These are phyloP conservation scores for Trichoderma aggressivum DNA, from an alignment of 2,329 filamentous ascomycete genomes.

Conservation along the genomic window DNA sequence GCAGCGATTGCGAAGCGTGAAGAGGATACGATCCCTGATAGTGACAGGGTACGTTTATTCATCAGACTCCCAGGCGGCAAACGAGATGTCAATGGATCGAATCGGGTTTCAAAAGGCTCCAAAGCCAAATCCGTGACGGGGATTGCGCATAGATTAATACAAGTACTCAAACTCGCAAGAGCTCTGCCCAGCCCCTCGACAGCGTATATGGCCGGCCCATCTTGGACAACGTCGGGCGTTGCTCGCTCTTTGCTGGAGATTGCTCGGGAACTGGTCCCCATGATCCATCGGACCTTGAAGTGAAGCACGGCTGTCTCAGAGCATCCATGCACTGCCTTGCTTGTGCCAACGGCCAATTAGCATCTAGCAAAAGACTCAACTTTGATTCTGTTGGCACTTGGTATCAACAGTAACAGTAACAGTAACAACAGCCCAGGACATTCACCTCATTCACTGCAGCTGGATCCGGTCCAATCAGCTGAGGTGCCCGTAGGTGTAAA, in stretches of 20 bases:
- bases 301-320: neutral
- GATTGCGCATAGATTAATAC: too few species aligned
- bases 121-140: neutral
- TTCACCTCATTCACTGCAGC: neutral
- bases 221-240: neutral
- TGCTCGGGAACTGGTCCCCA: neutral
- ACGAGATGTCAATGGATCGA: neutral
- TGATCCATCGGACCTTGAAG: constrained; percentile 6
- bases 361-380: neutral
- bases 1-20: neutral
- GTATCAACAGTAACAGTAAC: neutral
- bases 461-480: neutral
- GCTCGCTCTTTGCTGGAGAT: constrained; percentile 10
- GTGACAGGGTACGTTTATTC: neutral
- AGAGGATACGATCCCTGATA: neutral
- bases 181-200: neutral
- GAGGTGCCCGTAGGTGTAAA: neutral
- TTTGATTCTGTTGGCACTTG: neutral
- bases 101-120: neutral
- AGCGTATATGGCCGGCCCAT: neutral
- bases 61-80: neutral
- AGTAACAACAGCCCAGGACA: neutral
- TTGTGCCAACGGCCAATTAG: neutral
- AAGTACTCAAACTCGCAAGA: neutral
- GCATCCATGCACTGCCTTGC: neutral